These are phyloP conservation scores for Sporothrix schenckii DNA, from an alignment of 2,329 filamentous ascomycete genomes.

Conservation along the genomic window DNA sequence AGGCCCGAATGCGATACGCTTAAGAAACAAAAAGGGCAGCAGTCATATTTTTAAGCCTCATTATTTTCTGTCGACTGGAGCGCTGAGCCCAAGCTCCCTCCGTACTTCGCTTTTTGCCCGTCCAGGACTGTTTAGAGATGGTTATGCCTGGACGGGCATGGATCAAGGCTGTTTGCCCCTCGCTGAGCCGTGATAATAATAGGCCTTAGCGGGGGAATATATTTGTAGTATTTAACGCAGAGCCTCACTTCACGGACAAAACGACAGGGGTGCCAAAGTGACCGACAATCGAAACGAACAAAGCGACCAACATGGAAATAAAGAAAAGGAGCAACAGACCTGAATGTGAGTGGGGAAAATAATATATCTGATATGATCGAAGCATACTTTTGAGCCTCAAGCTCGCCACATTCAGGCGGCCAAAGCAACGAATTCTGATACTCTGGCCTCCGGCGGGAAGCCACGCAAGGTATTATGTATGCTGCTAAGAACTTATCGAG, in stretches of 20 bases:
- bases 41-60: slow-evolving; percentile 1
- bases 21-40: not conserved
- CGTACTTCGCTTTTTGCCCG: not conserved
- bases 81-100: slow-evolving; percentile 5
- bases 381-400: slow-evolving; percentile 3
- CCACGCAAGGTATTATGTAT: not conserved
- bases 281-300: not conserved
- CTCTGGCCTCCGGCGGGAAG: not conserved
- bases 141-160: not conserved
- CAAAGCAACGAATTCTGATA: not conserved
- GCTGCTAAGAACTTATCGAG: not conserved
- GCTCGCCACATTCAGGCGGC: not conserved
- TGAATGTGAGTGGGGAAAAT: not conserved
- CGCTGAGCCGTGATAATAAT: not conserved
- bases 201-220: not conserved
- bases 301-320: not conserved
- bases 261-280: not conserved
- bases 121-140: not conserved
- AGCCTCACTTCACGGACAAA: not conserved
- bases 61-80: not conserved
- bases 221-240: not conserved
- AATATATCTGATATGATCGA: not conserved
- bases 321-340: not conserved
- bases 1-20: not conserved
- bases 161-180: not conserved